Conservation (phyloP, 2,329 filamentous ascomycete species). For the Phyllachora maydis region DNA sequence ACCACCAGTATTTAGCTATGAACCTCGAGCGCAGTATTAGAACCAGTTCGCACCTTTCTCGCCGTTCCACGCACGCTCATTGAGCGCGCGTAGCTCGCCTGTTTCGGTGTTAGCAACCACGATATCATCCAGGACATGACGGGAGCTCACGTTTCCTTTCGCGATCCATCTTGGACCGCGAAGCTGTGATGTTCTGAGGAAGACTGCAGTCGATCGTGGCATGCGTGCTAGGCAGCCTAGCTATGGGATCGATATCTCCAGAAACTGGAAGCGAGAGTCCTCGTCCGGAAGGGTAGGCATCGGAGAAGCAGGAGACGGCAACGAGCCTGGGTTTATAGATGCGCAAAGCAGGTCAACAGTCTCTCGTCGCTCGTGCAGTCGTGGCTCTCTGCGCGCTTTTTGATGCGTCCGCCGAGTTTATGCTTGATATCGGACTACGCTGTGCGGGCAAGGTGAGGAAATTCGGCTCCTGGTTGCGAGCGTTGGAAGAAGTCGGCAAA, state of each 20-base stretch:
- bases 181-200: too few relatives aligned
- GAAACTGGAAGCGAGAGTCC: constrained; percentile 17
- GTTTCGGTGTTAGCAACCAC: constrained; percentile 7
- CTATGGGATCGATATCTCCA: constrained; percentile 21
- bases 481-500: too few relatives aligned
- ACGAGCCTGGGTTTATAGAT: too few relatives aligned
- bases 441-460: too few relatives aligned
- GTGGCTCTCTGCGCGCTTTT: too few relatives aligned
- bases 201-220: too few relatives aligned
- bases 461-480: too few relatives aligned
- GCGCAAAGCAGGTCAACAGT: too few relatives aligned
- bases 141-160: constrained; percentile 36
- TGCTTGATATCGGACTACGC: too few relatives aligned
- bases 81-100: constrained; percentile 85
- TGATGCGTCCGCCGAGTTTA: too few relatives aligned
- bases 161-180: constrained; percentile 36
- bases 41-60: constrained; percentile 43
- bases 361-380: too few relatives aligned
- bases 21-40: constrained; percentile 5
- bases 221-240: too few relatives aligned
- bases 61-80: constrained; percentile 73
- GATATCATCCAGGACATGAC: constrained; percentile 1
- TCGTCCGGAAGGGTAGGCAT: constrained; percentile 22
- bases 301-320: constrained; percentile 9
- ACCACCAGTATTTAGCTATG: constrained; percentile 1